Evolutionary conservation across 768 basidiomycete species (phyloP).

Genomic region (Mycena olivaceomarginata): DNA sequence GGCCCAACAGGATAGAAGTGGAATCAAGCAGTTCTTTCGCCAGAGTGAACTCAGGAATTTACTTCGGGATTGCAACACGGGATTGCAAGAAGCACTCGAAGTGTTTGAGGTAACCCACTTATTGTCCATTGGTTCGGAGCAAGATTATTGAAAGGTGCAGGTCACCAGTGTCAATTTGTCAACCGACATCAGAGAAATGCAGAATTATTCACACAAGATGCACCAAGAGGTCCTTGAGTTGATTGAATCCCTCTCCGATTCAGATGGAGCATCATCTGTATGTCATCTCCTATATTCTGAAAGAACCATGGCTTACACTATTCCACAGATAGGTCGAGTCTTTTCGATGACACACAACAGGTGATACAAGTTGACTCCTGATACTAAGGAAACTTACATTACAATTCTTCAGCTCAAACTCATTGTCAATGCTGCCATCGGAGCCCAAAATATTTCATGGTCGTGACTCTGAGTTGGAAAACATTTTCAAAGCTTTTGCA

Average conservation of each 20-base stretch:
- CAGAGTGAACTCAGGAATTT: not conserved
- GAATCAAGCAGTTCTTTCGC: too few relatives aligned
- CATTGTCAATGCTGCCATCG: not conserved
- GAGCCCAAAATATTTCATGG: too few relatives aligned
- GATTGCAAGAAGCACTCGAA: not conserved
- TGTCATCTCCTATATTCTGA: not conserved
- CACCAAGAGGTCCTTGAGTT: conserved; percentile 8
- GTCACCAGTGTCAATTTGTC: not conserved
- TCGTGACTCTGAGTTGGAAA: too few relatives aligned
- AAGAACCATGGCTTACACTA: not conserved
- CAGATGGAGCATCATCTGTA: not conserved
- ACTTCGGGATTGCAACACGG: not conserved
- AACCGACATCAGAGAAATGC: not conserved
- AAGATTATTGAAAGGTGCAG: not conserved
- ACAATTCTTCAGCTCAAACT: not conserved
- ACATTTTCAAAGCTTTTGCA: too few relatives aligned
- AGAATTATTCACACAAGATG: not conserved
- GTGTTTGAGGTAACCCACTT: conserved; percentile 9
- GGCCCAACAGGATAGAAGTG: too few relatives aligned
- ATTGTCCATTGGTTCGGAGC: not conserved
- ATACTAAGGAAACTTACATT: not conserved
- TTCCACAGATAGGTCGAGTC: not conserved
- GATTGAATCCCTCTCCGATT: not conserved
- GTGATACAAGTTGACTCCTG: not conserved
- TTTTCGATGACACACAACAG: not conserved